Percentiles rank a stretch among this genome's conserved stretches.
These are phyloP conservation scores for Hypoxylon subgilvum DNA, from an alignment of 495 filamentous ascomycete species.

Conservation along the genomic window DNA sequence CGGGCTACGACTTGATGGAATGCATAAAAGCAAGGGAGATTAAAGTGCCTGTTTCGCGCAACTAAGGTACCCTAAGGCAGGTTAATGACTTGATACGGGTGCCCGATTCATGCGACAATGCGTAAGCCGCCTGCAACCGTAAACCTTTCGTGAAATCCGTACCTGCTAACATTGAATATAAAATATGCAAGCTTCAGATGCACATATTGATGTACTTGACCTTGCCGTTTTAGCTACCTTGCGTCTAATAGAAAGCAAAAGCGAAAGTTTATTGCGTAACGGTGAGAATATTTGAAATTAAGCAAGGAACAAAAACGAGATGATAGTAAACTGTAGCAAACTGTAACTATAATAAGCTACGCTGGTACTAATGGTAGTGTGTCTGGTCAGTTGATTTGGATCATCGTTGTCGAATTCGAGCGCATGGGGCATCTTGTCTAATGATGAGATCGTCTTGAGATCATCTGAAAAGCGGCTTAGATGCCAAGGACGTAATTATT, in stretches of 20 bases:
- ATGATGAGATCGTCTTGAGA: conserved; percentile 37
- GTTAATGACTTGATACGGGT: conserved; percentile 2
- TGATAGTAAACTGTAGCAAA: no score
- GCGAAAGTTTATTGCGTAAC: no score
- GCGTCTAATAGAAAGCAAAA: no score
- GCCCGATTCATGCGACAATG: conserved; percentile 19
- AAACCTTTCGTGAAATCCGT: neutral
- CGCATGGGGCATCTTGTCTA: conserved; percentile 20
- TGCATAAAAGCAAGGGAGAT: conserved; percentile 37
- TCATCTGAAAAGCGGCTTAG: conserved; percentile 32
- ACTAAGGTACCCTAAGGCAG: no score
- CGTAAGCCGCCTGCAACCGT: neutral
- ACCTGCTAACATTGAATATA: no score
- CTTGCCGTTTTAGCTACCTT: no score
- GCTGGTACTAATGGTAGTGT: neutral
- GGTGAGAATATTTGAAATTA: no score
- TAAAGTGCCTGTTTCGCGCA: conserved; percentile 5
- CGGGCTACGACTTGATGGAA: conserved; percentile 7
- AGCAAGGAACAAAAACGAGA: no score
- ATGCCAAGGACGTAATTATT: conserved; percentile 29
- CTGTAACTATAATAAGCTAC: no score
- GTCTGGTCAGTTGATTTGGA: conserved; percentile 33
- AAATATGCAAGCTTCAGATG: no score
- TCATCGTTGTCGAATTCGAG: conserved; percentile 29
- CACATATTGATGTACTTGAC: no score